Base-by-base conservation (phyloP, 225 moss, liverwort and hornwort species). In the Asterella californica region DNA sequence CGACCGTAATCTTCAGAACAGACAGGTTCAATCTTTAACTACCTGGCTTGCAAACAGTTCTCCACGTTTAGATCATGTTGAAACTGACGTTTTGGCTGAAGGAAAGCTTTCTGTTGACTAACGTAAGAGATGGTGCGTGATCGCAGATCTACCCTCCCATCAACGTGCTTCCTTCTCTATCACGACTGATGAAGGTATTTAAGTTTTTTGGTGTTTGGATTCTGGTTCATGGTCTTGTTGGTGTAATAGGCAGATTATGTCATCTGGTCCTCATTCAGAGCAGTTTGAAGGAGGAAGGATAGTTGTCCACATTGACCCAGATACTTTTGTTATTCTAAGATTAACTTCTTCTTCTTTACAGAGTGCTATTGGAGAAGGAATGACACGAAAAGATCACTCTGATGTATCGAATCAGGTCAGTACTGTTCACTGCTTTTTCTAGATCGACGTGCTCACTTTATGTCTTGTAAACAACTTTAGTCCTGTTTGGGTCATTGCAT, bases 141-240 rank as follows among this genome's bases (percentile, higher is more conserved):
- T 27, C 88, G 86, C 93, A 96, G 94, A 96, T 96, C 68, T 96
- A 96, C 72, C 96, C 94, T 24, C 96, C 96, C 37, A 92, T 96
- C 50, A 96, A 96, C 85, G 94, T 96, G 48, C 84, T 96, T 70
- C 96, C 94, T 42, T 96, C 94, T 79, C 85, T 96, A 38, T 96
- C 96, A 27, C 90, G 96, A 59, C 83, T 94, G 90, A 94, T 96
- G 96, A 94, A 96, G 91, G 93, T 95, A 79, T 15, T 0, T 15
- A 2, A 70, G 9, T 15, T 37, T 67, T 2, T 0, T 11, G 14
- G 25, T 18, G 10, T 25, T 0, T n/a, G n/a, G 8, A 61, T 27
- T 59, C 24, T 59, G 59, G 59, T 24, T 59, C 59, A 18, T 59
- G 24, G n/a, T n/a, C 24, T 59, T 59, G 22, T 19, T 65, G n/a